Evolutionary conservation across 495 filamentous ascomycete genomes (phyloP), one percentile per base, ranked within the genome.

Genomic region (Neurospora discreta): DNA sequence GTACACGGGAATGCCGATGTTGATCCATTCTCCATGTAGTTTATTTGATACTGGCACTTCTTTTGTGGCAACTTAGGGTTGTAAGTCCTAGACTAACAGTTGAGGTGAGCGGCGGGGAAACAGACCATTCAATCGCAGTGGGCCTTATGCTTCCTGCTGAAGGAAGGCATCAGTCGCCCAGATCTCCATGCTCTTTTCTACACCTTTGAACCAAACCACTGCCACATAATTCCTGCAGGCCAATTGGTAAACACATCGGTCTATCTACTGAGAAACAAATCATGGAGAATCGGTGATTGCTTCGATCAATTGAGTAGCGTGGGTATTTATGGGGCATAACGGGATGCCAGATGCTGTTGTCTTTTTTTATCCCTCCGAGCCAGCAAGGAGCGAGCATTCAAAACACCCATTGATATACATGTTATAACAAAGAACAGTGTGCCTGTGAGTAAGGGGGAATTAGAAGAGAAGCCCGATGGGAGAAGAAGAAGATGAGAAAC

Each of bases 351-450:
- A 65, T 65, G 52, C 52, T 65, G 52, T 65, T 65, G 52, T 16
- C 52, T 60, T 65, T 60, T 36, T 65, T 65, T 41, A 70, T 68
- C 68, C 74, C 77, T 79, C 74, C 78, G 70, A 75, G 78, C 81
- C 81, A 79, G 80, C 79, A 73, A 75, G 79, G 79, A 83, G 80
- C 80, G 83, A 77, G 52, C 26, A 65, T 18, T 65, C 52, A 10
- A 65, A 65, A 65, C 52, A 30, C 78, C 80, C 84, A 81, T 81
- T 83, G 84, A 81, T 81, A 81, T 76, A 80, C 79, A 85, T 86
- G 82, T 83, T 85, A 74, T 70, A 70, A 73, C 40, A 71, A 73
- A 65, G 52, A 65, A 75, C 74, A 75, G 69, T 75, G 73, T 75
- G 73, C 71, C 69, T 69, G 16, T 23, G 58, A 71, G 58, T 58